These are phyloP conservation scores for Abrus precatorius DNA, from an alignment of 306 rosid genomes.

Conservation along the genomic window DNA sequence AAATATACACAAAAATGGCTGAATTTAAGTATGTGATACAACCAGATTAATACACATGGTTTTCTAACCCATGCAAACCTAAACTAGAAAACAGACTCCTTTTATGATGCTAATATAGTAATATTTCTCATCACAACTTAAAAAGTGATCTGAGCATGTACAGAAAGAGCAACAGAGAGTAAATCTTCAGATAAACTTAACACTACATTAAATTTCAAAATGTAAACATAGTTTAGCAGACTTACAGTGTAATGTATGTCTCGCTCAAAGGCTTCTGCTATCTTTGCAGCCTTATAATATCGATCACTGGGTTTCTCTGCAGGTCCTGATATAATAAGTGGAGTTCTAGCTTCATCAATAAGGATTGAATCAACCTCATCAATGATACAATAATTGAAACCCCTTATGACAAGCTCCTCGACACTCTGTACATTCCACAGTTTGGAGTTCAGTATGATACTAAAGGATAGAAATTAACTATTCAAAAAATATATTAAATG, in stretches of 20 bases:
- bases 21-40: slow-evolving; percentile 33
- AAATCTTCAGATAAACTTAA: slow-evolving; percentile 15
- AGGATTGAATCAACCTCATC: slow-evolving; percentile 99
- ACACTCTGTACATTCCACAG: slow-evolving; percentile 77
- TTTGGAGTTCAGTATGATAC: slow-evolving; percentile 47
- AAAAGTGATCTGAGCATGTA: slow-evolving; percentile 33
- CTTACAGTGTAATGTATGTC: slow-evolving; percentile 96
- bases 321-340: slow-evolving; percentile 97
- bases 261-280: slow-evolving; percentile 87
- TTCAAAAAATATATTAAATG: slow-evolving; percentile 36
- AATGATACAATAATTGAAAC: slow-evolving; percentile 88
- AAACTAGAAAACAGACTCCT: slow-evolving; percentile 20
- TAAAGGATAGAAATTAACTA: slow-evolving; percentile 36
- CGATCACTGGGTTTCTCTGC: slow-evolving; percentile 95
- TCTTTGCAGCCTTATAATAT: slow-evolving; percentile 94
- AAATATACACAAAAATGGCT: slow-evolving; percentile 18
- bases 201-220: slow-evolving; percentile 20
- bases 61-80: slow-evolving; percentile 29
- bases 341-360: slow-evolving; percentile 98
- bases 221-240: slow-evolving; percentile 27
- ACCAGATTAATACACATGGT: slow-evolving; percentile 13
- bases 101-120: slow-evolving; percentile 31
- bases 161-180: slow-evolving; percentile 7
- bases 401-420: slow-evolving; percentile 93
- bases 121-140: slow-evolving; percentile 22